A percentile compares a stretch with the other conserved stretches of the same genome.
Conservation (phyloP, 768 basidiomycete genomes). For the Lentinula raphanica region DNA sequence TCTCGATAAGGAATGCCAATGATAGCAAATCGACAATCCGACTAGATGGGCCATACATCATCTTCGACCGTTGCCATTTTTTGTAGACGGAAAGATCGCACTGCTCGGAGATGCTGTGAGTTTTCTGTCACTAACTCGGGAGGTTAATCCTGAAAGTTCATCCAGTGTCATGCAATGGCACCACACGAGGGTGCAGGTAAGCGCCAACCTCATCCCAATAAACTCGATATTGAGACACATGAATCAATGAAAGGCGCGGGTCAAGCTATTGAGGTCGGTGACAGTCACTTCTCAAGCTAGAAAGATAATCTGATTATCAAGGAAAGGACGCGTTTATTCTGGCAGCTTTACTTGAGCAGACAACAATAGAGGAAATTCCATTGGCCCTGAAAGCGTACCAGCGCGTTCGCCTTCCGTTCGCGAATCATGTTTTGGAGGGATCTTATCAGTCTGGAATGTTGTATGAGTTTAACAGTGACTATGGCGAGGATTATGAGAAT, state of each 20-base stretch:
- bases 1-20: not conserved
- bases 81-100: slow-evolving; percentile 30
- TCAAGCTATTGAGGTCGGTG: slow-evolving; percentile 25
- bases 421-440: slow-evolving; percentile 26
- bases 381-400: slow-evolving; percentile 27
- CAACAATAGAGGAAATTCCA: slow-evolving; percentile 12
- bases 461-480: slow-evolving; percentile 30
- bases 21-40: slow-evolving; percentile 25
- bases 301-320: not conserved
- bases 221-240: not conserved
- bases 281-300: not conserved
- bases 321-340: slow-evolving; percentile 25
- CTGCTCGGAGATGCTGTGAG: slow-evolving; percentile 40
- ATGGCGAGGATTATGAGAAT: slow-evolving; percentile 29
- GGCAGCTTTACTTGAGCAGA: slow-evolving; percentile 16
- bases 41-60: slow-evolving; percentile 35
- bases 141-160: not conserved
- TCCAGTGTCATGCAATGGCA: slow-evolving; percentile 23
- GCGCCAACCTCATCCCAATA: not conserved
- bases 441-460: slow-evolving; percentile 30
- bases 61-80: slow-evolving; percentile 30
- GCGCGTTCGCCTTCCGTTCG: slow-evolving; percentile 27
- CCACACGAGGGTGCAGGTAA: slow-evolving; percentile 19
- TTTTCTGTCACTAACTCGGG: not conserved
- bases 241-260: slow-evolving; percentile 20